Evolutionary conservation across 2,329 filamentous ascomycete genomes (phyloP).

Genomic region (Epichloe bromicola): DNA sequence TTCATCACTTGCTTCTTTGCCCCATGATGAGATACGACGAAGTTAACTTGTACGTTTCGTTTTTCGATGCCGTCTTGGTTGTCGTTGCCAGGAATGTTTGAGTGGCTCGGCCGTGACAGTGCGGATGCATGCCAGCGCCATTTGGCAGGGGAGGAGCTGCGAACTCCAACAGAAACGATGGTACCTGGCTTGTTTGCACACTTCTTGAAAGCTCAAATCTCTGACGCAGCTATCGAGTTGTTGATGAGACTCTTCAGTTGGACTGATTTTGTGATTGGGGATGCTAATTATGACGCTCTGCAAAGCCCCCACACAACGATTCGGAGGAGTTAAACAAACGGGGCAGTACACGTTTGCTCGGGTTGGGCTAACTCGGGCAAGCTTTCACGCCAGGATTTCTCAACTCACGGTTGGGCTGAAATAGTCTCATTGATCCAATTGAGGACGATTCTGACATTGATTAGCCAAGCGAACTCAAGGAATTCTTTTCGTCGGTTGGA

Average conservation of each 20-base stretch:
- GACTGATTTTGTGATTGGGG: not conserved
- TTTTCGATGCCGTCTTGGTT: too few species aligned
- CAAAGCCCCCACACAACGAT: not conserved
- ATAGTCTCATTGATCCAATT: not conserved
- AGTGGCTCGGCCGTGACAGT: not conserved
- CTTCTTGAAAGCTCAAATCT: too few species aligned
- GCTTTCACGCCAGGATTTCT: not conserved
- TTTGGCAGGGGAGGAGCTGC: not conserved
- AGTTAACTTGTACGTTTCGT: not conserved
- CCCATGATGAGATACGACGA: not conserved
- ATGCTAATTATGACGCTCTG: not conserved
- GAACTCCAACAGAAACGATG: not conserved
- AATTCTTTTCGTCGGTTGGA: not conserved
- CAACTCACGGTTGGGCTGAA: not conserved
- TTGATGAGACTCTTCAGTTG: not conserved
- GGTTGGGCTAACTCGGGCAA: not conserved
- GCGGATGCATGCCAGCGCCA: not conserved
- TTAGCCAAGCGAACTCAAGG: not conserved
- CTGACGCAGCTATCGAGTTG: not conserved
- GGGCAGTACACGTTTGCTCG: not conserved
- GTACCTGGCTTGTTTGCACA: too few species aligned
- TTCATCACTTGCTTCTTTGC: too few species aligned
- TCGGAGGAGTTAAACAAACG: not conserved
- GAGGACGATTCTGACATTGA: not conserved
- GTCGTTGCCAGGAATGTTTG: not conserved